A percentile compares a stretch with the other conserved stretches of the same genome.
These are phyloP conservation scores for Sporothrix variecibatus DNA, from an alignment of 2,329 filamentous ascomycete species.

Conservation along the genomic window DNA sequence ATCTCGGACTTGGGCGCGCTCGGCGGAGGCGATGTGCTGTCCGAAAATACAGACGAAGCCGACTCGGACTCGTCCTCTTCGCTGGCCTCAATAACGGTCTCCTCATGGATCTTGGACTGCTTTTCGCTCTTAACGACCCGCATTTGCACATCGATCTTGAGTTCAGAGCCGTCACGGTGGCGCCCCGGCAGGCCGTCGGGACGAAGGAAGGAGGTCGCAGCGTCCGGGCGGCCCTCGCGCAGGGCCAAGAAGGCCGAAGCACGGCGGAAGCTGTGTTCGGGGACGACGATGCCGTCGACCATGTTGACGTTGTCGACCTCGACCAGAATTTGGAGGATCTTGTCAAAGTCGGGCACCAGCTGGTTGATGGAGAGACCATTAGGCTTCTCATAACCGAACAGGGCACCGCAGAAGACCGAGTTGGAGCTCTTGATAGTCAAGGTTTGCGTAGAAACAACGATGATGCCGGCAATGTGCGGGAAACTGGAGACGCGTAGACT, in stretches of 20 bases:
- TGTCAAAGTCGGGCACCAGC: conserved; percentile 84
- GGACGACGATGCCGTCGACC: conserved; percentile 92
- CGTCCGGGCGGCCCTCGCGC: conserved; percentile 78
- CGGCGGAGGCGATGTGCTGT: conserved; percentile 36
- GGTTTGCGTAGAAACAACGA: conserved; percentile 79
- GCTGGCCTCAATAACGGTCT: conserved; percentile 64
- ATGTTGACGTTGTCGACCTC: conserved; percentile 84
- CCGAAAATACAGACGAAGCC: neutral
- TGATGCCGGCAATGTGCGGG: conserved; percentile 94
- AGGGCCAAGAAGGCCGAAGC: conserved; percentile 82
- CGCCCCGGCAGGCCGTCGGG: conserved; percentile 82
- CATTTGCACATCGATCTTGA: conserved; percentile 96
- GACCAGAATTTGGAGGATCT: conserved; percentile 75
- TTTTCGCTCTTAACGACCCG: conserved; percentile 90
- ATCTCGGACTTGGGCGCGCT: conserved; percentile 64
- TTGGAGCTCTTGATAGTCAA: conserved; percentile 90
- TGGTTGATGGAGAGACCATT: conserved; percentile 78
- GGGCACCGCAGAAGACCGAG: conserved; percentile 85
- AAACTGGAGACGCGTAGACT: conserved; percentile 89
- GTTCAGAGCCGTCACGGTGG: conserved; percentile 86
- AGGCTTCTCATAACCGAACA: conserved; percentile 86
- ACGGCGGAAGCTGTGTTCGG: conserved; percentile 91
- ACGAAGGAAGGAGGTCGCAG: conserved; percentile 74
- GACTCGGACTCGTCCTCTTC: conserved; percentile 46
- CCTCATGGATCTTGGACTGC: conserved; percentile 59